Conservation (phyloP, 163 green algal genomes). For the Prototheca stagnorum region DNA sequence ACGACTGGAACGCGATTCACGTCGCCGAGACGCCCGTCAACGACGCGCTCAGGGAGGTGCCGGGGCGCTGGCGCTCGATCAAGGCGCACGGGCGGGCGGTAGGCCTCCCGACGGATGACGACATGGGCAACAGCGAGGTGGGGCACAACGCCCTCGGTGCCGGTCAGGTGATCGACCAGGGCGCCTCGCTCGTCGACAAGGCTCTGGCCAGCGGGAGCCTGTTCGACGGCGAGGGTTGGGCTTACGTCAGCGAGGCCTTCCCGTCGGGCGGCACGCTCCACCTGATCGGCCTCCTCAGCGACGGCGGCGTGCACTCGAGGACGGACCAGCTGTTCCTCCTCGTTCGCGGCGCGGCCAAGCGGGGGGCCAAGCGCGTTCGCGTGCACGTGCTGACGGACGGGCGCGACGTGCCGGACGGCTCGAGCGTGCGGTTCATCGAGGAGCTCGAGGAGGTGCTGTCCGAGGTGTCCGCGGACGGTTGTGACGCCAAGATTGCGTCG, state of each 20-base stretch:
- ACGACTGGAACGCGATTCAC: constrained; percentile 38
- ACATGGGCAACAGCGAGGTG: constrained; percentile 70
- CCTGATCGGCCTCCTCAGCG: constrained; percentile 82
- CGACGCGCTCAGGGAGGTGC: constrained; percentile 6
- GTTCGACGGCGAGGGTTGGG: constrained; percentile 63
- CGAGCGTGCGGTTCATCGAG: constrained; percentile 47
- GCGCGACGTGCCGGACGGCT: constrained; percentile 78
- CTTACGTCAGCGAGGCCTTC: constrained; percentile 45
- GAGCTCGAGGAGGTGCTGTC: constrained; percentile 34
- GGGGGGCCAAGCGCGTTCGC: constrained; percentile 60
- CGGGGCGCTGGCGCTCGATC: constrained; percentile 13
- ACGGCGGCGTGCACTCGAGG: constrained; percentile 83
- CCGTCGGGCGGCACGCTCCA: constrained; percentile 56
- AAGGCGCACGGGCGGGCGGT: constrained; percentile 74
- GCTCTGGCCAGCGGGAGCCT: constrained; percentile 47
- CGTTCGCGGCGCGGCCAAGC: constrained; percentile 43
- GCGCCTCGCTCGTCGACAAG: constrained; percentile 70
- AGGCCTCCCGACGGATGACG: constrained; percentile 71
- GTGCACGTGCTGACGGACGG: constrained; percentile 87
- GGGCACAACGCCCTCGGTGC: constrained; percentile 81
- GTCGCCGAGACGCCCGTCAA: constrained; percentile 5
- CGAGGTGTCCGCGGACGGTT: constrained; percentile 24
- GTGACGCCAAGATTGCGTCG: constrained; percentile 71
- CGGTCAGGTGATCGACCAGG: constrained; percentile 80
- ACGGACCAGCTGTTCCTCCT: constrained; percentile 58